Base-by-base conservation (phyloP, 352 stramenopile species). In the Hyaloperonospora arabidopsidis region DNA sequence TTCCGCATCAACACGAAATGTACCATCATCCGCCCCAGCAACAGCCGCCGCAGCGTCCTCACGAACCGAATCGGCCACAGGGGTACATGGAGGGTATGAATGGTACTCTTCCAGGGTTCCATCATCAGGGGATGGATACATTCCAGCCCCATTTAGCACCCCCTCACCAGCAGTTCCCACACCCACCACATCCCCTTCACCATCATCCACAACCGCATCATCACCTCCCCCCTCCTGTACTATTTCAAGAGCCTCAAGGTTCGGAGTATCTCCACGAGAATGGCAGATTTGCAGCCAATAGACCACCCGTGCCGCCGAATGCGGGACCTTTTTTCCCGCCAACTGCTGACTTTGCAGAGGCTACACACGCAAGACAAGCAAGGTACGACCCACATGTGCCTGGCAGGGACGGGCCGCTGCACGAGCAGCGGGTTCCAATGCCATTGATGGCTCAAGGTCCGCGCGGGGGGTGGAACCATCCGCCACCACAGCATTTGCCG, bases 281-380 rank as follows among this genome's bases (percentile, higher is more conserved):
- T 32, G 4, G 25, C 8, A 4, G 4, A 4, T 8, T 10, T 8
- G 25, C 25, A 8, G 25, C 4, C 23, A 40, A 36, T 19, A 65
- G 64, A 28, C 60, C 48, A 25, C 61, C 36, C 11, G 45, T 65
- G 21, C 48, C 52, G 12, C 40, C 51, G 13, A 47, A 51, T 34
- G 41, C 47, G n/a, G 48, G 45, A n/a, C 39, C 48, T 23, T 25
- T 52, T 13, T 32, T 32, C 25, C 57, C 54, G 19, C 49, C 57
- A 12, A 19, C 54, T 32, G 44, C 54, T 8, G 54, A 65, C 46
- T 81, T 67, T 40, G 67, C 63, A 46, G 59, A 70, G 35, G 68
- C 71, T 43, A 36, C 62, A 34, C 62, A 61, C n/a, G 51, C 57
- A 5, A 68, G 71, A 54, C 63, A 78, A 45, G 64, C 70, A 36